Evolutionary conservation across 1,284 basidiomycete species (phyloP).

Genomic region (Mycena citricolor): DNA sequence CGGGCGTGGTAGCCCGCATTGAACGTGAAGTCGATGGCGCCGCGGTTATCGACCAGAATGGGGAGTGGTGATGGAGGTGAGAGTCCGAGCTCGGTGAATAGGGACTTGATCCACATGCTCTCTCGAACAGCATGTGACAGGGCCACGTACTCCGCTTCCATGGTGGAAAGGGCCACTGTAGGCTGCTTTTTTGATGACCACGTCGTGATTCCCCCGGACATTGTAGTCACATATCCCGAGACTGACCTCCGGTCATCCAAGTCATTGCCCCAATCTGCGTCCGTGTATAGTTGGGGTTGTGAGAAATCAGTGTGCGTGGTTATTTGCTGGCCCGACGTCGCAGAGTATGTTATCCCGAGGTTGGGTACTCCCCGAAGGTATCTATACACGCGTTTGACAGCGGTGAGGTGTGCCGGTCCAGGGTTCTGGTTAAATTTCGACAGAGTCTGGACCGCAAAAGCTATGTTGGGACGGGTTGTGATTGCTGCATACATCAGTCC

Average conservation of each 20-base stretch:
- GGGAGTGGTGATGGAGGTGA: not conserved
- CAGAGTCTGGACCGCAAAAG: conserved; percentile 16
- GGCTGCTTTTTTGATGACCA: conserved; percentile 16
- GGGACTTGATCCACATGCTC: conserved; percentile 8
- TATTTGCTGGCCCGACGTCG: not conserved
- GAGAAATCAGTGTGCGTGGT: conserved; percentile 10
- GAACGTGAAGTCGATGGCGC: conserved; percentile 28
- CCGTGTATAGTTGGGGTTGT: conserved; percentile 7
- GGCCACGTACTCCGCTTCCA: conserved; percentile 10
- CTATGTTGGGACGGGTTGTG: conserved; percentile 18
- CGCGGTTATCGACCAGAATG: conserved; percentile 29
- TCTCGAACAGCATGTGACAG: conserved; percentile 11
- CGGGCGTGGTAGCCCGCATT: conserved; percentile 24
- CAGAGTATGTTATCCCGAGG: conserved; percentile 16
- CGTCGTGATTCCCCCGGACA: conserved; percentile 8
- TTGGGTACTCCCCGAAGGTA: conserved; percentile 8
- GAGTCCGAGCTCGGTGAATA: conserved; percentile 14
- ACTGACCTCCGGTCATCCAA: conserved; percentile 9
- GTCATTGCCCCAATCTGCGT: conserved; percentile 16
- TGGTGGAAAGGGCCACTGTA: conserved; percentile 1
- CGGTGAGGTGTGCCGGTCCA: conserved; percentile 9
- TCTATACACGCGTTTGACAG: conserved; percentile 12
- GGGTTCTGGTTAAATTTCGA: conserved; percentile 10
- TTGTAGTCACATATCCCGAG: conserved; percentile 16
- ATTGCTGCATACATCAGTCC: conserved; percentile 14